These are phyloP conservation scores for Neovahlkampfia damariscottae DNA, from an alignment of 78 protist species.

Conservation along the genomic window DNA sequence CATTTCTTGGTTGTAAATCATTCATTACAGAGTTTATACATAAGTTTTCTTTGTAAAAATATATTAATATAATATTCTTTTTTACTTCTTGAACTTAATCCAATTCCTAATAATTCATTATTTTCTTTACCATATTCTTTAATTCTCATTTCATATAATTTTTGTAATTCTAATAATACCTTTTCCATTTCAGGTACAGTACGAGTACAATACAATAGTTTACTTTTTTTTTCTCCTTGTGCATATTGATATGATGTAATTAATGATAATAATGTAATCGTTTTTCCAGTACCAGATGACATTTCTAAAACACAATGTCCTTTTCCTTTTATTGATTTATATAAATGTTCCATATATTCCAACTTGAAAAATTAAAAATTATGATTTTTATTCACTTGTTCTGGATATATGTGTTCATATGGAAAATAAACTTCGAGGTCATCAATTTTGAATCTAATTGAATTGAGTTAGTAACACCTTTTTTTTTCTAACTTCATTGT, in stretches of 20 bases:
- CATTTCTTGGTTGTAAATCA: no score
- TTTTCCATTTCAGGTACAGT: slow-evolving; percentile 93
- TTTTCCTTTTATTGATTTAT: slow-evolving; percentile 65
- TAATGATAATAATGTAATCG: slow-evolving; percentile 81
- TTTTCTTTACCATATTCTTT: slow-evolving; percentile 23
- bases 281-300: slow-evolving; percentile 99
- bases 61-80: slow-evolving; percentile 76
- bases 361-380: no score
- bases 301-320: slow-evolving; percentile 88
- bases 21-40: no score
- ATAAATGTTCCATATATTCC: slow-evolving; percentile 83
- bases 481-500: no score
- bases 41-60: no score
- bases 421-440: slow-evolving; percentile 89
- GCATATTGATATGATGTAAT: slow-evolving; percentile 56
- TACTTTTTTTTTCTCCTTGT: slow-evolving; percentile 11
- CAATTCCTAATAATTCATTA: neutral
- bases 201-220: slow-evolving; percentile 92
- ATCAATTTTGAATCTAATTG: slow-evolving; percentile 59
- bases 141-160: slow-evolving; percentile 27
- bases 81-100: slow-evolving; percentile 72
- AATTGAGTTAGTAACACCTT: no score
- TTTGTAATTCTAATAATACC: slow-evolving; percentile 65
- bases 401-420: slow-evolving; percentile 88
- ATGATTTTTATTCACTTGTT: no score